Conservation (phyloP, 1,139 yeast species). For the Candida neerlandica region DNA sequence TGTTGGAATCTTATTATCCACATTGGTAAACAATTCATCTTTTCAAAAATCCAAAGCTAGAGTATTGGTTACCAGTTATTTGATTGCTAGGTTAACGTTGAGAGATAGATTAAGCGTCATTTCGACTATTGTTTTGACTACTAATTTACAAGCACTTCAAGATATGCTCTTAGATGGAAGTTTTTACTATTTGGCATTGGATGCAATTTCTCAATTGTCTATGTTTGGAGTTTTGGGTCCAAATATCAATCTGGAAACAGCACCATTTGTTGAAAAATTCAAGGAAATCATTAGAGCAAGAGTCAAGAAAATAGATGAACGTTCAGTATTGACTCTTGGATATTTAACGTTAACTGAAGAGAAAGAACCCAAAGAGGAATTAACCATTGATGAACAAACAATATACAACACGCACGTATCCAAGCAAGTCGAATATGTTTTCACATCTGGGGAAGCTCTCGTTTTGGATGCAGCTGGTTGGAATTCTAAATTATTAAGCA, state of each 20-base stretch:
- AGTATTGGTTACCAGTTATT: conserved; percentile 44
- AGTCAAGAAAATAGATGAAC: conserved; percentile 63
- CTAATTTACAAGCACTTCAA: conserved; percentile 16
- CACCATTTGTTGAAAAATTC: conserved; percentile 23
- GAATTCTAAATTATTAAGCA: conserved; percentile 59
- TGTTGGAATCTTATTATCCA: conserved; percentile 15
- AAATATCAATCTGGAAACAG: conserved; percentile 15
- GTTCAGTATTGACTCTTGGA: conserved; percentile 58
- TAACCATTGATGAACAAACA: conserved; percentile 21
- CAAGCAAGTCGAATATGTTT: conserved; percentile 72
- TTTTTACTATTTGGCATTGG: conserved; percentile 37
- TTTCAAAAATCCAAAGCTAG: conserved; percentile 25
- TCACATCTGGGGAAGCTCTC: conserved; percentile 85
- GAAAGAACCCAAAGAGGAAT: conserved; percentile 6
- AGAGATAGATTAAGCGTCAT: conserved; percentile 35
- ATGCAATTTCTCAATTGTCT: conserved; percentile 56
- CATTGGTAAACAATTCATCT: conserved; percentile 18
- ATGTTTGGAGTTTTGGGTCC: conserved; percentile 61
- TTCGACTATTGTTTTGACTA: conserved; percentile 10
- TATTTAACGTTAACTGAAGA: conserved; percentile 44
- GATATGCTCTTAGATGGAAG: conserved; percentile 22
- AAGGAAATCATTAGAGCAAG: conserved; percentile 33
- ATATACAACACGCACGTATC: conserved; percentile 63
- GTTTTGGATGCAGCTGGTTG: conserved; percentile 76
- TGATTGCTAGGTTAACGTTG: conserved; percentile 54